Percentiles rank a stretch among this genome's conserved stretches.
Conservation (phyloP, 2,329 filamentous ascomycete genomes). For the Dactylonectria estremocensis region DNA sequence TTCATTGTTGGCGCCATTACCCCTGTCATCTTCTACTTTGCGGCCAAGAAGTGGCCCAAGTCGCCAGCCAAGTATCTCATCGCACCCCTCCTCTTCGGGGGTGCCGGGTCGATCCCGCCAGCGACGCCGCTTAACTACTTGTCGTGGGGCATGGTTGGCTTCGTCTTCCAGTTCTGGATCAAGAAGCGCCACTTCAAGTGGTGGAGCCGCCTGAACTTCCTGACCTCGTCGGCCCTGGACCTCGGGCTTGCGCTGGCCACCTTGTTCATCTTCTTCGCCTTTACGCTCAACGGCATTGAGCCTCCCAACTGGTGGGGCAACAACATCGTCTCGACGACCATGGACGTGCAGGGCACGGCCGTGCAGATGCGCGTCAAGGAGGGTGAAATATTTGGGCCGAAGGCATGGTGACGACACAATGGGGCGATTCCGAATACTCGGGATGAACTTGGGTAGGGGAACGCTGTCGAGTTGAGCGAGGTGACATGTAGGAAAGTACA, state of each 20-base stretch:
- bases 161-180: conserved; percentile 79
- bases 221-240: conserved; percentile 79
- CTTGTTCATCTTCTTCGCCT: conserved; percentile 79
- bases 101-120: conserved; percentile 71
- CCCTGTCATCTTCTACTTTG: conserved; percentile 67
- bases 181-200: conserved; percentile 75
- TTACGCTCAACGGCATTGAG: conserved; percentile 74
- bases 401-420: conserved; percentile 60
- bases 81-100: conserved; percentile 75
- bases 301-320: conserved; percentile 82
- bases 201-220: conserved; percentile 83
- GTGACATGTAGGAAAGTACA: not conserved
- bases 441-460: not conserved
- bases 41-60: conserved; percentile 65
- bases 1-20: conserved; percentile 70
- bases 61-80: conserved; percentile 69
- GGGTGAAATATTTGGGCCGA: conserved; percentile 75
- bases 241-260: conserved; percentile 78
- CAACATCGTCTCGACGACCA: conserved; percentile 68
- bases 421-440: not conserved
- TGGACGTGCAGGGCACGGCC: conserved; percentile 74
- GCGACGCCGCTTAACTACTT: conserved; percentile 83
- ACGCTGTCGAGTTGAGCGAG: not conserved
- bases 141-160: conserved; percentile 80
- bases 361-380: conserved; percentile 67